Percentiles rank a stretch among this genome's conserved stretches.
phyloP scores from a whole-genome alignment of 1,284 basidiomycete genomes.

The Gymnopus androsaceus region DNA sequence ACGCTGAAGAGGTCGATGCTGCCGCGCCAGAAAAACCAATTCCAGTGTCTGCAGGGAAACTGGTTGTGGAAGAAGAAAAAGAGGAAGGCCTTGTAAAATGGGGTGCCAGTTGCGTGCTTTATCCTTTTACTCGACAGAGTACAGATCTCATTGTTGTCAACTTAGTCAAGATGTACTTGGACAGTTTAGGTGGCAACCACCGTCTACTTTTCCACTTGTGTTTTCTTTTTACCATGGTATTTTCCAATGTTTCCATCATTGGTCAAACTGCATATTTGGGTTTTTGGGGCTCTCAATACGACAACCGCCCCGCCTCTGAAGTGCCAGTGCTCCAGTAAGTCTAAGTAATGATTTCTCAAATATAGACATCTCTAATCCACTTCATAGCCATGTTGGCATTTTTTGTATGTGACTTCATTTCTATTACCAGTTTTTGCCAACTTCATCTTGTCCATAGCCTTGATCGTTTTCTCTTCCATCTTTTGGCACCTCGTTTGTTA shows the following conservation, averaged over 20 bases:
- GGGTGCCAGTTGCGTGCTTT: conserved; percentile 39
- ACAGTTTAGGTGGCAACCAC: conserved; percentile 42
- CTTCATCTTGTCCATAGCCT: conserved; percentile 1
- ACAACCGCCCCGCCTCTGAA: conserved; percentile 35
- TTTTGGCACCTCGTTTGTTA: background rate
- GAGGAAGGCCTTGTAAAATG: conserved; percentile 59
- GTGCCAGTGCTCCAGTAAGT: conserved; percentile 43
- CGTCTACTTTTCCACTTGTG: conserved; percentile 40
- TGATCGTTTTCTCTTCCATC: too few relatives aligned
- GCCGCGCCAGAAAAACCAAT: conserved; percentile 30
- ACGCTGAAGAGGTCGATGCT: conserved; percentile 40
- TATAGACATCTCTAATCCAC: background rate
- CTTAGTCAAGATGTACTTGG: conserved; percentile 34
- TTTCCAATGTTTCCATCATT: conserved; percentile 9
- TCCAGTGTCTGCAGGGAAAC: conserved; percentile 43
- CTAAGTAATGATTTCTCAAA: conserved; percentile 1
- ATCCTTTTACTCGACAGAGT: conserved; percentile 29
- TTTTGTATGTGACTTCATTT: conserved; percentile 33
- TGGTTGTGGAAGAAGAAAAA: conserved; percentile 65
- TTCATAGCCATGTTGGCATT: conserved; percentile 39
- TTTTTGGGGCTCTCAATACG: conserved; percentile 50
- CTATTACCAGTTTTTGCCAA: background rate
- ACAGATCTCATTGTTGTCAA: background rate
- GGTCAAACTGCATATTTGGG: conserved; percentile 49
- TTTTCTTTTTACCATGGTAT: background rate